These are phyloP conservation scores for Volvox carteri DNA, from an alignment of 163 green algal species.

Conservation along the genomic window DNA sequence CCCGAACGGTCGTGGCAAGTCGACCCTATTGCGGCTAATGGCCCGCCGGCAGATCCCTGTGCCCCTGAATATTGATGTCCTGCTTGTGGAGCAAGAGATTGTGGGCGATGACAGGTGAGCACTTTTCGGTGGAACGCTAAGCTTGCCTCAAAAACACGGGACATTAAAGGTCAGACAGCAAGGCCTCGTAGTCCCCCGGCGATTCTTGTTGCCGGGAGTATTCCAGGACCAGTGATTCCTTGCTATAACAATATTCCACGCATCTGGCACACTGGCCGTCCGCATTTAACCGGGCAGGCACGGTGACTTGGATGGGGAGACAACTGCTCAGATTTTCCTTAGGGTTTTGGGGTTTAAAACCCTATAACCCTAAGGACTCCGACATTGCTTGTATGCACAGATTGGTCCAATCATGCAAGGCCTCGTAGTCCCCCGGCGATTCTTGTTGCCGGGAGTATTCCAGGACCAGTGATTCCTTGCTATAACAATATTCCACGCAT, in stretches of 20 bases:
- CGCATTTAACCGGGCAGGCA: background rate
- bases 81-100: constrained; percentile 99
- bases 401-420: constrained; percentile 22
- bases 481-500: constrained; percentile 38
- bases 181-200: constrained; percentile 25
- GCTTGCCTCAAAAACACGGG: too few species aligned
- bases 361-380: too few species aligned
- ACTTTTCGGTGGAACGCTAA: too few species aligned
- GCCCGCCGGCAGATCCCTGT: constrained; percentile 94
- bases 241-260: constrained; percentile 36
- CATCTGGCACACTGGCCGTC: constrained; percentile 54
- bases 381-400: too few species aligned
- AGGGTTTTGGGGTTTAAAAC: too few species aligned
- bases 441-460: constrained; percentile 14
- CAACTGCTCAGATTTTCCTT: too few species aligned
- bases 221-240: constrained; percentile 41
- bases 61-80: constrained; percentile 93
- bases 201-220: background rate
- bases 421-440: background rate
- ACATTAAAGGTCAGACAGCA: constrained; percentile 5
- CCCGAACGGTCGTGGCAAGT: constrained; percentile 94
- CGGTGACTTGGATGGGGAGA: constrained; percentile 53
- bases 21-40: constrained; percentile 97
- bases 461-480: constrained; percentile 45
- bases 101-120: constrained; percentile 73